phyloP scores from a whole-genome alignment of 352 stramenopile species.

The Albugo laibachii region DNA sequence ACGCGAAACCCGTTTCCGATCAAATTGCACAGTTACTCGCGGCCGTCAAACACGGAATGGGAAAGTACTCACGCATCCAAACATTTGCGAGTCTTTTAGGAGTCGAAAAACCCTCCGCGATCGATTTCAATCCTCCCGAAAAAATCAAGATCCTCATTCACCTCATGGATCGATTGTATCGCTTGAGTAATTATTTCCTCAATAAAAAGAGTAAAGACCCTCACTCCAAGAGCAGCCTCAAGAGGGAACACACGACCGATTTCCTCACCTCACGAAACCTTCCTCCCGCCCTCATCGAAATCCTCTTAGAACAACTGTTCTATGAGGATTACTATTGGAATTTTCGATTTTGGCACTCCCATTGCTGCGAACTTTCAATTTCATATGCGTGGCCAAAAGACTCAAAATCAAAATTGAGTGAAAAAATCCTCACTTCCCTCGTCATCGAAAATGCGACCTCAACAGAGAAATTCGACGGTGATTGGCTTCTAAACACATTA shows the following conservation, averaged over 20 bases:
- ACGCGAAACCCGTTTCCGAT: slow-evolving; percentile 16
- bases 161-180: slow-evolving; percentile 34
- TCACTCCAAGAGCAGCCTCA: slow-evolving; percentile 26
- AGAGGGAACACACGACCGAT: slow-evolving; percentile 45
- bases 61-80: slow-evolving; percentile 22
- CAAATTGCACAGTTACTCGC: slow-evolving; percentile 34
- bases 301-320: slow-evolving; percentile 47
- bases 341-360: slow-evolving; percentile 45
- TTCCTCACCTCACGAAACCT: slow-evolving; percentile 11
- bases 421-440: slow-evolving; percentile 12
- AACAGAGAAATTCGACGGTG: slow-evolving; percentile 64
- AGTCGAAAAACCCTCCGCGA: slow-evolving; percentile 8
- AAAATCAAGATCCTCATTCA: slow-evolving; percentile 47
- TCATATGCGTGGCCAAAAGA: slow-evolving; percentile 23
- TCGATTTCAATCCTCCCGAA: slow-evolving; percentile 44
- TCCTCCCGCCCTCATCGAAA: slow-evolving; percentile 2
- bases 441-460: slow-evolving; percentile 8
- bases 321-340: slow-evolving; percentile 60
- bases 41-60: slow-evolving; percentile 22
- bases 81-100: slow-evolving; percentile 43
- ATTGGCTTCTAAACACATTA: slow-evolving; percentile 46
- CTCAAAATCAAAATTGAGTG: slow-evolving; percentile 40
- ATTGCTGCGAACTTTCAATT: slow-evolving; percentile 34
- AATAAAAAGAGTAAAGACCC: slow-evolving; percentile 5
- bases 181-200: slow-evolving; percentile 18